Base-by-base conservation (phyloP, 345 rosid genomes). In the Schrenkiella parvula region DNA sequence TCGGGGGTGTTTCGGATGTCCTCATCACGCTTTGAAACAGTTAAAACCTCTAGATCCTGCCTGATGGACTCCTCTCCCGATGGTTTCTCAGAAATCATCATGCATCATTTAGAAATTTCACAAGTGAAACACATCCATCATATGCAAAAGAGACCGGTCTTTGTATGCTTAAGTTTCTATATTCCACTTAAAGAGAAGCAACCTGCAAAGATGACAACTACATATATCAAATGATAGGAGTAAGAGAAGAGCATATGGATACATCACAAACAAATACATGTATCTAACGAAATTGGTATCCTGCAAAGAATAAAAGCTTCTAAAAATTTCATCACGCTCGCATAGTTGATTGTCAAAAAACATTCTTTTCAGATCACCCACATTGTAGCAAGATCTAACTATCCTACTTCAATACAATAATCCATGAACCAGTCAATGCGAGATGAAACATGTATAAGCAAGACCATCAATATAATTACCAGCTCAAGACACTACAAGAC, bases 161-260 rank as follows among this genome's bases (percentile, higher is more conserved):
- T 25, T 25, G 26, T 25, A 25, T 0, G 26, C 26, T 25, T 2
- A 25, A 25, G 26, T 11, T 39, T 29, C 39, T 51, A 47, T 14
- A 19, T 32, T 13, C 52, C 56, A 72, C 34, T 77, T 58, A 64
- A 70, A 38, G 35, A 59, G 23, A 70, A 23, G 15, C 48, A 48
- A 22, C 37, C 22, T 44, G 42, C n/a, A 59, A 69, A 17, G 42
- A 50, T 50, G 11, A 62, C 25, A 62, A 4, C 10, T 1, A 44
- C 34, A 1, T 25, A 61, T 42, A 42, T 26, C n/a, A 61, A 38
- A 39, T 60, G 34, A 32, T 18, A 34, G 62, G 3, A 25, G 3
- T 4, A 25, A 28, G n/a, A 6, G 9, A 13, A 48, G 44, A 41
- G 8, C 44, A 14, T 14, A 6, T 14, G 5, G 22, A 21, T 22